Evolutionary conservation across 306 rosid species (phyloP).

Genomic region (Malus sylvestris): DNA sequence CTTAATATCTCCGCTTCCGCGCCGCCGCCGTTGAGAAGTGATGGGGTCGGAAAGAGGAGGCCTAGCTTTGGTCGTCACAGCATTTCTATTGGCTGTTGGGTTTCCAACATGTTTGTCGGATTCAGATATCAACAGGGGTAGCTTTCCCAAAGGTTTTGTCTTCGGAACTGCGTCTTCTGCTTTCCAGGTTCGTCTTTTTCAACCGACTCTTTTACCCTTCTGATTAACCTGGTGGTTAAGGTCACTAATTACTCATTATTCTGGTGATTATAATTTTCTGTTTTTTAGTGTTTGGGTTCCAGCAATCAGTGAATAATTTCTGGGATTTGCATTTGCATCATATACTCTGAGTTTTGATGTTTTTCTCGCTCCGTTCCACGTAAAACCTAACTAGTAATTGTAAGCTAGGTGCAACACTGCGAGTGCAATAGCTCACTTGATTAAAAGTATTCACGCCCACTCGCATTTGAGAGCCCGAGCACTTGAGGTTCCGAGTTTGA

Average conservation of each 20-base stretch:
- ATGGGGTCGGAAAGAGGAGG: slow-evolving; percentile 32
- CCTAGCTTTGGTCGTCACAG: slow-evolving; percentile 6
- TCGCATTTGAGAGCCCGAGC: no score
- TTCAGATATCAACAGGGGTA: slow-evolving; percentile 27
- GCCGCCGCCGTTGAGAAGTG: background rate
- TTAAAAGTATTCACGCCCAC: no score
- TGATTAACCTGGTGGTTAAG: background rate
- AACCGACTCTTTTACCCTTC: background rate
- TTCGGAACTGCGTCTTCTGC: slow-evolving; percentile 90
- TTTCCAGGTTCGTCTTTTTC: slow-evolving; percentile 48
- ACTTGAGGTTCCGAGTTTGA: no score
- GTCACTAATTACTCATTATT: background rate
- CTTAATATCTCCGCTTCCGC: background rate
- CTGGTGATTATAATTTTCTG: background rate
- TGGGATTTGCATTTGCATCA: background rate
- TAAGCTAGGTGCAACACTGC: no score
- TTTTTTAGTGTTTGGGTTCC: background rate
- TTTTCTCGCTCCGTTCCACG: background rate
- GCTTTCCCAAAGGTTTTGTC: slow-evolving; percentile 72
- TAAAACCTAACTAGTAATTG: no score
- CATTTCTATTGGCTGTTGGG: slow-evolving; percentile 18
- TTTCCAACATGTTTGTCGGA: slow-evolving; percentile 39
- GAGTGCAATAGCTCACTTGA: no score
- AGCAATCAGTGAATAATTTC: background rate
- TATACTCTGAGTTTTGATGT: background rate